phyloP scores from a whole-genome alignment of 148 eudicot genomes.

The Beta vulgaris region DNA sequence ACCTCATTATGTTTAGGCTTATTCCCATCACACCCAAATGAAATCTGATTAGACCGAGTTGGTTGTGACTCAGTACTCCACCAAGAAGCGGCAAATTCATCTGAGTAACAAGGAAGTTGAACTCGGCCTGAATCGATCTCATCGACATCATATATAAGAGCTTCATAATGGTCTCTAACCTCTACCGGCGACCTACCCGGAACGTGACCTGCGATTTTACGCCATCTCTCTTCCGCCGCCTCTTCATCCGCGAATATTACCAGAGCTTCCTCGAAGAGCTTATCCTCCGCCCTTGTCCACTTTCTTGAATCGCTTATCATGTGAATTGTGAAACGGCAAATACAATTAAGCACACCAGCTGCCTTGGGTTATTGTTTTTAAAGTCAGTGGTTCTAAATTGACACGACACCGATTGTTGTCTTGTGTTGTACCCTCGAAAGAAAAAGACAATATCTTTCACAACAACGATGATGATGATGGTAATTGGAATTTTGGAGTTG shows the following conservation, averaged over 20 bases:
- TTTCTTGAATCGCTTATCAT: conserved; percentile 29
- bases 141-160: conserved; percentile 32
- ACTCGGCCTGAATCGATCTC: conserved; percentile 46
- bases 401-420: no score
- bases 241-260: conserved; percentile 25
- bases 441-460: no score
- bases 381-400: no score
- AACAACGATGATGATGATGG: neutral
- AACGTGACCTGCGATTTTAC: conserved; percentile 32
- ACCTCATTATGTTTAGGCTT: conserved; percentile 25
- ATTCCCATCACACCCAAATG: conserved; percentile 26
- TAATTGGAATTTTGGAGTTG: neutral
- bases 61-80: conserved; percentile 7
- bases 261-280: conserved; percentile 39
- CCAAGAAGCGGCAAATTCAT: conserved; percentile 16
- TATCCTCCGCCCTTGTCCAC: conserved; percentile 42
- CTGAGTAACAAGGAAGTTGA: conserved; percentile 37
- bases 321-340: no score
- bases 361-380: no score
- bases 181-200: conserved; percentile 35
- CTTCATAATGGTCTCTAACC: conserved; percentile 35
- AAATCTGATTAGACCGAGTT: conserved; percentile 32
- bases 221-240: conserved; percentile 34
- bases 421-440: no score
- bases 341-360: no score